Conservation (phyloP, 306 rosid genomes). For the Medicago truncatula region MtrunA17r5.0-ANR NC_053042.1:26593501-26594000, state of each 20-base stretch:
- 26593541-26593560: not conserved
- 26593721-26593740: not conserved
- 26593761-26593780: not conserved
- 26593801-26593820: not conserved
- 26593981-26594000: not conserved
- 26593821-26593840: conserved; percentile 9
- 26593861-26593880: not conserved
- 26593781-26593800: not conserved
- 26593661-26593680: not conserved
- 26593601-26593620: not conserved
- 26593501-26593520: conserved; percentile 13
- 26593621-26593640: not conserved
- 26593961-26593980: not conserved
- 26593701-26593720: not conserved
- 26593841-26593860: not conserved
- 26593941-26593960: not conserved
- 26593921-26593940: not conserved
- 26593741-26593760: not conserved
- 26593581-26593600: not conserved
- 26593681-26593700: not conserved
- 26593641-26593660: not conserved
- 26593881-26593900: conserved; percentile 1
- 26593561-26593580: conserved; percentile 6
- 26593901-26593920: conserved; percentile 1
- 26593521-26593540: conserved; percentile 9